A percentile compares a stretch with the other conserved stretches of the same genome.
phyloP scores from a whole-genome alignment of 352 stramenopile species.

The Plasmopara muralis region DNA sequence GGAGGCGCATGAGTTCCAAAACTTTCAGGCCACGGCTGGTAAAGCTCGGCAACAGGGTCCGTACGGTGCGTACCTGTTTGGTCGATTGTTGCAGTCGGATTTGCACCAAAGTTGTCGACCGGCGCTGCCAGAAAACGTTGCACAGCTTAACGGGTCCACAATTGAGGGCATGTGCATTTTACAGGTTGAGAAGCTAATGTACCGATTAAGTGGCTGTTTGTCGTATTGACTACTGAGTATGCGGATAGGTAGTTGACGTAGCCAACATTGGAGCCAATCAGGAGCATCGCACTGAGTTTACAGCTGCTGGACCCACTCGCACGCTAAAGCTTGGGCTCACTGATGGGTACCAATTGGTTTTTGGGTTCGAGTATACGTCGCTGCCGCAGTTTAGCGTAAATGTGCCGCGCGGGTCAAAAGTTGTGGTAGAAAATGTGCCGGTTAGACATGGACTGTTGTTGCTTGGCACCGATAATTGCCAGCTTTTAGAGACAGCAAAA shows the following conservation, averaged over 20 bases:
- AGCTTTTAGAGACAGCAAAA: conserved; percentile 40
- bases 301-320: conserved; percentile 40
- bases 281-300: conserved; percentile 62
- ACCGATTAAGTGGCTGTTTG: not conserved
- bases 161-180: conserved; percentile 68
- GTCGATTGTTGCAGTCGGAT: conserved; percentile 53
- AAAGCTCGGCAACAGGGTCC: conserved; percentile 14
- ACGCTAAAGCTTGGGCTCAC: conserved; percentile 83
- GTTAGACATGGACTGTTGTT: conserved; percentile 67
- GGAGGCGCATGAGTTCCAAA: conserved; percentile 41
- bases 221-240: conserved; percentile 2
- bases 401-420: conserved; percentile 55
- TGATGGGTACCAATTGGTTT: conserved; percentile 67
- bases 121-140: conserved; percentile 43
- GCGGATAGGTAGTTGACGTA: conserved; percentile 60
- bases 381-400: conserved; percentile 49
- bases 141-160: conserved; percentile 38
- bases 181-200: conserved; percentile 29
- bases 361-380: conserved; percentile 63
- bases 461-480: conserved; percentile 58
- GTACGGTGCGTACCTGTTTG: conserved; percentile 51
- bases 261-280: conserved; percentile 75
- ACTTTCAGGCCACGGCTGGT: conserved; percentile 24
- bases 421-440: conserved; percentile 56
- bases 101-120: conserved; percentile 60